These are phyloP conservation scores for Blastomyces silverae DNA, from an alignment of 2,329 filamentous ascomycete genomes.

Conservation along the genomic window DNA sequence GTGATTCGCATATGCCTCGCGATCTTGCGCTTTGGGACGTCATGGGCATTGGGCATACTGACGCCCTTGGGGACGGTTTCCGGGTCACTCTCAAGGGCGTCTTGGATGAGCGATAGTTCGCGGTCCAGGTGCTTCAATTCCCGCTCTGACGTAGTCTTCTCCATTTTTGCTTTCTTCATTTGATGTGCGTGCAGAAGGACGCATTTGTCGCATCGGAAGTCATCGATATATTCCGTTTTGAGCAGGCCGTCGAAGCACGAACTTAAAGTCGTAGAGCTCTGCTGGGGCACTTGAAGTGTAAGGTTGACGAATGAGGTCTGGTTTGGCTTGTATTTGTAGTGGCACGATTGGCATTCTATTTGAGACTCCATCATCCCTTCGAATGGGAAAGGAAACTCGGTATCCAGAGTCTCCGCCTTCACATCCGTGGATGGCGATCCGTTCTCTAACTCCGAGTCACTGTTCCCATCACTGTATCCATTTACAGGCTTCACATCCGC, in stretches of 20 bases:
- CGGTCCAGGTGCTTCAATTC: conserved; percentile 49
- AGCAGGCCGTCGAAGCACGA: conserved; percentile 89
- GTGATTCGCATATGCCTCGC: conserved; percentile 82
- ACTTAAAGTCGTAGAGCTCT: conserved; percentile 70
- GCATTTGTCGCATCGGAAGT: conserved; percentile 93
- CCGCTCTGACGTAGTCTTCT: conserved; percentile 48
- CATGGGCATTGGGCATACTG: conserved; percentile 63
- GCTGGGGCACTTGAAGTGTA: conserved; percentile 83
- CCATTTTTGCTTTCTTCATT: conserved; percentile 54
- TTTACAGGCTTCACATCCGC: conserved; percentile 2
- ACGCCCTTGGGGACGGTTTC: conserved; percentile 68
- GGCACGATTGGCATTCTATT: conserved; percentile 83
- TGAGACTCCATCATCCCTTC: conserved; percentile 92
- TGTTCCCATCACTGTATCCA: conserved; percentile 26
- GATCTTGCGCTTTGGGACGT: conserved; percentile 75
- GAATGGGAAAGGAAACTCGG: conserved; percentile 61
- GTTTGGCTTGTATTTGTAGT: conserved; percentile 78
- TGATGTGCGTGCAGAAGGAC: conserved; percentile 72
- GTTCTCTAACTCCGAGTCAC: conserved; percentile 35
- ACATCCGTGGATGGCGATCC: conserved; percentile 12
- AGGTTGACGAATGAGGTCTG: conserved; percentile 84
- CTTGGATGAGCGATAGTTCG: conserved; percentile 59
- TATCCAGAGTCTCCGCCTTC: conserved; percentile 41
- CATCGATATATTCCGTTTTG: conserved; percentile 92
- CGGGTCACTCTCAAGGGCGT: conserved; percentile 70